Conservation (phyloP, 1,139 yeast species). For the Suhomyces kunorum region DNA sequence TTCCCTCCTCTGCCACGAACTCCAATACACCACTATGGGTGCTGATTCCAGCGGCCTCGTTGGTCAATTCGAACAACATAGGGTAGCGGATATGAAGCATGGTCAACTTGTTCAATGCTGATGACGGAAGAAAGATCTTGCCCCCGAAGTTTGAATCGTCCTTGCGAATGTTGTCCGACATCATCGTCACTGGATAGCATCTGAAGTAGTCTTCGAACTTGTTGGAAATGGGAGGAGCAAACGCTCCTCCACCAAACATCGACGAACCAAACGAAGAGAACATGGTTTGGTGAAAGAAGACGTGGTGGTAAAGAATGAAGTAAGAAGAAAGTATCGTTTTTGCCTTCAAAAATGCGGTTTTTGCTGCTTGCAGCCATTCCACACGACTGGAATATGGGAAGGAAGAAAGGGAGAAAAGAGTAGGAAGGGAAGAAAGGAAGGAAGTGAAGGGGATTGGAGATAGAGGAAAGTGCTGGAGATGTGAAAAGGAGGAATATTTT, state of each 20-base stretch:
- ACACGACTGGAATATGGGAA: neutral
- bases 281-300: conserved; percentile 24
- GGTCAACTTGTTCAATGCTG: conserved; percentile 84
- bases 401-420: neutral
- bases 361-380: too few relatives aligned
- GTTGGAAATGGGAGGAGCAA: conserved; percentile 33
- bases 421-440: neutral
- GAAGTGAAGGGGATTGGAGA: neutral
- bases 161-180: conserved; percentile 77
- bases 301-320: too few relatives aligned
- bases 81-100: conserved; percentile 90
- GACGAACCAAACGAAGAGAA: conserved; percentile 49
- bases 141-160: conserved; percentile 95
- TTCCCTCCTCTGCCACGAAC: conserved; percentile 96
- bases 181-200: conserved; percentile 89
- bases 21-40: conserved; percentile 96
- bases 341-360: too few relatives aligned
- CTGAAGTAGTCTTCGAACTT: conserved; percentile 80
- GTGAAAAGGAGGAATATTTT: too few relatives aligned
- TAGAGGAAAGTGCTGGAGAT: neutral
- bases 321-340: too few relatives aligned
- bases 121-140: conserved; percentile 90
- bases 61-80: conserved; percentile 81
- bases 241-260: conserved; percentile 40
- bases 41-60: conserved; percentile 56